phyloP scores from a whole-genome alignment of 225 moss, liverwort and hornwort genomes.

The Thuidium tamariscinum region DNA sequence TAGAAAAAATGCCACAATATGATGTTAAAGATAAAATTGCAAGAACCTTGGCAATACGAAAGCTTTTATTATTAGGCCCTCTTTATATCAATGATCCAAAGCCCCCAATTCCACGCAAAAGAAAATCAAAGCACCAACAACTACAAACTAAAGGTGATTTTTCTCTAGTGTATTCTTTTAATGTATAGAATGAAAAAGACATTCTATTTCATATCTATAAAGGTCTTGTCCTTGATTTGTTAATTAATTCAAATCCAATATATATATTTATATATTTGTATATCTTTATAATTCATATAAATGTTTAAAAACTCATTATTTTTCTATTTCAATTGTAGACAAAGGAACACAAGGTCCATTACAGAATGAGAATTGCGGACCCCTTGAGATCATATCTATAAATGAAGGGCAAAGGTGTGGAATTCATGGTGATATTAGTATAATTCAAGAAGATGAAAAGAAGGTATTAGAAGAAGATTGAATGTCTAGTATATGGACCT shows the following conservation, averaged over 20 bases:
- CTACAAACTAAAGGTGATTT: neutral
- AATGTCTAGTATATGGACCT: neutral
- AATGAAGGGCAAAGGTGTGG: neutral
- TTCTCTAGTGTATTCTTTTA: neutral
- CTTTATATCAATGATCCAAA: neutral
- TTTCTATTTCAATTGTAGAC: neutral
- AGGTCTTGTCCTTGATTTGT: neutral
- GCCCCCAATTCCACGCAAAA: neutral
- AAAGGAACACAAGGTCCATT: neutral
- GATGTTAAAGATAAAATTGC: slow-evolving; percentile 22
- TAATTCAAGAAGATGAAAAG: neutral
- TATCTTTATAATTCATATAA: neutral
- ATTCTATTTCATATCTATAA: fast-evolving
- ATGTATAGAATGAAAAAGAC: neutral
- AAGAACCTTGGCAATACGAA: slow-evolving; percentile 20
- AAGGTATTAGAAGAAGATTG: neutral
- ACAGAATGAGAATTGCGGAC: neutral
- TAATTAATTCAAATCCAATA: neutral
- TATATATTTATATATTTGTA: neutral
- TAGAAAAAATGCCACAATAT: slow-evolving; percentile 28
- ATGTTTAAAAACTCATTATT: neutral
- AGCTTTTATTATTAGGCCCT: slow-evolving; percentile 13
- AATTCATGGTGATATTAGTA: neutral
- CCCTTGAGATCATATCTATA: neutral
- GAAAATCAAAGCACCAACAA: neutral